Evolutionary conservation across 495 filamentous ascomycete genomes (phyloP).

Genomic region (Aspergillus olivimuriae): DNA sequence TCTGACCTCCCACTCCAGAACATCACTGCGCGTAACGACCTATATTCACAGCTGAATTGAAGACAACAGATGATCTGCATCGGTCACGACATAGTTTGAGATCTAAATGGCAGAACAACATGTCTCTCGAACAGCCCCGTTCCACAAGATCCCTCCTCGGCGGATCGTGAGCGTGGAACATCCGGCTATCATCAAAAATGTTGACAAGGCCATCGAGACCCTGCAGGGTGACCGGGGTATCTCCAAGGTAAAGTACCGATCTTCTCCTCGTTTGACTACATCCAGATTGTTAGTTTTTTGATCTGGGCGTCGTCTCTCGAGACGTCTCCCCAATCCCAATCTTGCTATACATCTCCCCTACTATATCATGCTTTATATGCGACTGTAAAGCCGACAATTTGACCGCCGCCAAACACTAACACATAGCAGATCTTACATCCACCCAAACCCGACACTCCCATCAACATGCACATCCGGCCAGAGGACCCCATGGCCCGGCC

Average conservation of each 20-base stretch:
- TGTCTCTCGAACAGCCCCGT: slow-evolving; percentile 38
- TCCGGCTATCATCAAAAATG: slow-evolving; percentile 73
- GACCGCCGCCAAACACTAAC: no score
- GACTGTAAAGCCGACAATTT: no score
- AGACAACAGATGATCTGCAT: no score
- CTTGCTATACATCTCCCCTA: no score
- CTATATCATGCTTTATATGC: no score
- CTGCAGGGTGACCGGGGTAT: slow-evolving; percentile 64
- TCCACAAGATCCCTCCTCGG: slow-evolving; percentile 54
- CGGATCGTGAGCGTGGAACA: slow-evolving; percentile 78
- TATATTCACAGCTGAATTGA: no score
- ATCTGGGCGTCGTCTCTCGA: no score
- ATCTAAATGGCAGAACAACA: slow-evolving; percentile 15
- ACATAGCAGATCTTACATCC: slow-evolving; percentile 44
- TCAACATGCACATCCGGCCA: slow-evolving; percentile 60
- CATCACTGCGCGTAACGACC: no score
- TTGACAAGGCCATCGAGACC: slow-evolving; percentile 75
- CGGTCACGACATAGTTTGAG: no score
- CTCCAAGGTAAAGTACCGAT: slow-evolving; percentile 59
- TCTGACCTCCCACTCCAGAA: no score
- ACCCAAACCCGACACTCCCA: slow-evolving; percentile 33
- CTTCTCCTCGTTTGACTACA: slow-evolving; percentile 5
- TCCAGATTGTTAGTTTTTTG: no score
- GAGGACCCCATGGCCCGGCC: slow-evolving; percentile 72
- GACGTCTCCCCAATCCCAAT: no score